These are phyloP conservation scores for Cicer yamashitae DNA, from an alignment of 306 rosid species.

Conservation along the genomic window DNA sequence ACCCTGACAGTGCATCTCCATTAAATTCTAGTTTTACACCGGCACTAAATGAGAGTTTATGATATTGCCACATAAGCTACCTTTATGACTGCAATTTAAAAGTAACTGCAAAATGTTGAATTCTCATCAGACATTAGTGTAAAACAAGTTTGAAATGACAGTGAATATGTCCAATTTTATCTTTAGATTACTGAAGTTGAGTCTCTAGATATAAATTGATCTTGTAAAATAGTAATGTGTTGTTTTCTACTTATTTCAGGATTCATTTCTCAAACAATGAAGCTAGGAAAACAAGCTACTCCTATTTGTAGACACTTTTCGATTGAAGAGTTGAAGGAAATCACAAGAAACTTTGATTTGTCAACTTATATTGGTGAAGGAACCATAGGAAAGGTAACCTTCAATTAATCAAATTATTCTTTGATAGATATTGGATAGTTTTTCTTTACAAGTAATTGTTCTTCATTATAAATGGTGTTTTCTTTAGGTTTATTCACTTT, in stretches of 20 bases:
- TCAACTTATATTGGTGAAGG: constrained; percentile 85
- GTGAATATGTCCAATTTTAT: no score
- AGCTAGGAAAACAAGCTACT: constrained; percentile 68
- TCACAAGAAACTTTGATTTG: constrained; percentile 62
- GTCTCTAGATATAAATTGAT: constrained; percentile 21
- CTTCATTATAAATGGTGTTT: constrained; percentile 24
- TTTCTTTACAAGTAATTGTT: neutral
- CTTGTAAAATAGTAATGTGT: neutral
- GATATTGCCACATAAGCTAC: no score
- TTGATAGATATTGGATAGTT: neutral
- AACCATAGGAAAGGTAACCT: constrained; percentile 79
- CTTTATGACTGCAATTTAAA: no score
- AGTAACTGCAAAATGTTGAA: no score
- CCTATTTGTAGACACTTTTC: constrained; percentile 59
- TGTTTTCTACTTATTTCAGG: constrained; percentile 50
- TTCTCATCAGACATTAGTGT: no score
- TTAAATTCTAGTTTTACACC: no score
- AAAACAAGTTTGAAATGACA: no score
- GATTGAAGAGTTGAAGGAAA: constrained; percentile 77
- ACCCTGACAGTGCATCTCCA: no score
- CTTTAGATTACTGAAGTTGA: neutral
- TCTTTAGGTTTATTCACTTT: neutral
- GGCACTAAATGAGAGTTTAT: no score
- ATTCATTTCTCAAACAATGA: constrained; percentile 72
- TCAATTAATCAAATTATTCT: constrained; percentile 27